These are phyloP conservation scores for Candida pseudoglaebosa DNA, from an alignment of 805 yeast genomes.

Conservation along the genomic window DNA sequence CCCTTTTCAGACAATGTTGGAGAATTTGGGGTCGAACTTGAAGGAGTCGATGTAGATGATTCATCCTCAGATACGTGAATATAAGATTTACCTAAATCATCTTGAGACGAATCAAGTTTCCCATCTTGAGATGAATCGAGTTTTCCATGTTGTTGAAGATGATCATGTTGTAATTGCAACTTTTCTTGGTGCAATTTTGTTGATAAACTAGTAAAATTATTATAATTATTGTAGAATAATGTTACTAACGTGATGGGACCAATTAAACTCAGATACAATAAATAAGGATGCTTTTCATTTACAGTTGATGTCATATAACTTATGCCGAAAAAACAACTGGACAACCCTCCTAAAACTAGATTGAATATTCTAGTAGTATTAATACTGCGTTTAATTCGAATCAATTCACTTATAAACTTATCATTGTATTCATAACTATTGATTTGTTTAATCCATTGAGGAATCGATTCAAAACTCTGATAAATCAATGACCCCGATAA, in stretches of 20 bases:
- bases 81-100: slow-evolving; percentile 35
- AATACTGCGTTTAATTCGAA: slow-evolving; percentile 21
- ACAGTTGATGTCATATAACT: slow-evolving; percentile 57
- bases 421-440: slow-evolving; percentile 9
- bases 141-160: neutral
- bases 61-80: slow-evolving; percentile 41
- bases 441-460: slow-evolving; percentile 23
- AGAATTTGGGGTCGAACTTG: slow-evolving; percentile 21
- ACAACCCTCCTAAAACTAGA: slow-evolving; percentile 41
- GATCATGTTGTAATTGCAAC: neutral
- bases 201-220: neutral
- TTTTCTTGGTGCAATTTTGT: neutral
- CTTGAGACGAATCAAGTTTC: slow-evolving; percentile 17
- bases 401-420: slow-evolving; percentile 12
- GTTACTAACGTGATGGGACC: slow-evolving; percentile 39
- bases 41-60: slow-evolving; percentile 27
- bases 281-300: slow-evolving; percentile 65
- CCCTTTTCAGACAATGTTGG: slow-evolving; percentile 13
- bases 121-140: neutral
- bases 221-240: neutral
- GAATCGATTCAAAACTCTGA: slow-evolving; percentile 31
- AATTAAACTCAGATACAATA: slow-evolving; percentile 61
- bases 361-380: slow-evolving; percentile 19
- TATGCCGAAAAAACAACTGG: slow-evolving; percentile 48
- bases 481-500: slow-evolving; percentile 50